A percentile compares a stretch with the other conserved stretches of the same genome.
Evolutionary conservation across 2,329 filamentous ascomycete genomes (phyloP).

Genomic region (Pseudogymnoascus verrucosus): DNA sequence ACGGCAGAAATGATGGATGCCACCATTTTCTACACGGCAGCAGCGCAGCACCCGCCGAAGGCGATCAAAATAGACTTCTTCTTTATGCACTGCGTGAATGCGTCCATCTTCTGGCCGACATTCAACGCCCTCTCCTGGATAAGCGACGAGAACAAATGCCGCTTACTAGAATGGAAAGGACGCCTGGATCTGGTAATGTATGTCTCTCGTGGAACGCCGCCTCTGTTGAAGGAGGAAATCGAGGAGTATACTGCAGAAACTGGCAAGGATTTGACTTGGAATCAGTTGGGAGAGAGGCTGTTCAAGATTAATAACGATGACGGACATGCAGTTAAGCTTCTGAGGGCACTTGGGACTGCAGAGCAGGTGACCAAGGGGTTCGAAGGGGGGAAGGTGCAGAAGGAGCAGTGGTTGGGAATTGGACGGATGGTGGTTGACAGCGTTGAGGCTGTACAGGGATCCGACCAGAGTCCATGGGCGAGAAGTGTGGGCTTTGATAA

Average conservation of each 20-base stretch:
- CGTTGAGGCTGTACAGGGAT: constrained; percentile 41
- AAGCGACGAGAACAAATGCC: constrained; percentile 49
- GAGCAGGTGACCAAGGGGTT: constrained; percentile 42
- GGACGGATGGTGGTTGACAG: constrained; percentile 55
- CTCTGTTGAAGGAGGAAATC: constrained; percentile 52
- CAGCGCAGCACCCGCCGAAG: constrained; percentile 55
- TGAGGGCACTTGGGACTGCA: constrained; percentile 60
- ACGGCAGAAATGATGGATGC: constrained; percentile 65
- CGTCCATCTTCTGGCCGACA: constrained; percentile 61
- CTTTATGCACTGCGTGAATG: constrained; percentile 69
- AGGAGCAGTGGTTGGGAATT: constrained; percentile 51
- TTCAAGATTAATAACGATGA: constrained; percentile 54
- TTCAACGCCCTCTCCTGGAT: constrained; percentile 58
- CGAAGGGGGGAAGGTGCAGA: constrained; percentile 43
- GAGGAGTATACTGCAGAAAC: constrained; percentile 48
- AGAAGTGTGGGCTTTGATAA: constrained; percentile 54
- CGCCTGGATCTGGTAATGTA: constrained; percentile 69
- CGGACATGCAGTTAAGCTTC: constrained; percentile 72
- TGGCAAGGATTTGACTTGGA: constrained; percentile 21
- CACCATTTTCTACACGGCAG: constrained; percentile 40
- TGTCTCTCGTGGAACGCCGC: constrained; percentile 56
- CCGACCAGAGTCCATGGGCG: constrained; percentile 42
- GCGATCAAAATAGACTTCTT: constrained; percentile 75
- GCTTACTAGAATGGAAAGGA: constrained; percentile 75
- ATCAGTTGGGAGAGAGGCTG: constrained; percentile 34